phyloP scores from a whole-genome alignment of 2,329 filamentous ascomycete species.

The Ophiocordyceps australis region DNA sequence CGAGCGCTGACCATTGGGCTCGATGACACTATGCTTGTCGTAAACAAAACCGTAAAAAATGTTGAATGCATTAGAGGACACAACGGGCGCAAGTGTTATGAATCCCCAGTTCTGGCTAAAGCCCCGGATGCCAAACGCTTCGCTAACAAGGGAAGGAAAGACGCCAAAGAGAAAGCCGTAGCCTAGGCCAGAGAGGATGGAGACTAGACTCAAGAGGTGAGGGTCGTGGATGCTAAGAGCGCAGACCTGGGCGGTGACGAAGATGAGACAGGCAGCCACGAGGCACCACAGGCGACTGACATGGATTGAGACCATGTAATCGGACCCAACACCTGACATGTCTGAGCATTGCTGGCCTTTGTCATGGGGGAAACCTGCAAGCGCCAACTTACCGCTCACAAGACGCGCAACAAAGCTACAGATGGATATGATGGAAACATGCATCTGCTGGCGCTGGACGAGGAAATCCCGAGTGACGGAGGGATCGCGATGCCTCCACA shows the following conservation, averaged over 20 bases:
- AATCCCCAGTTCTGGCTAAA: constrained; percentile 92
- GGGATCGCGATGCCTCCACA: constrained; percentile 76
- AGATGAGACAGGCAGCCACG: constrained; percentile 57
- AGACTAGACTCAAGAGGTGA: constrained; percentile 58
- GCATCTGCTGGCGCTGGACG: constrained; percentile 66
- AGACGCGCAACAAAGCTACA: constrained; percentile 74
- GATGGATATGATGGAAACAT: constrained; percentile 86
- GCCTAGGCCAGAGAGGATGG: constrained; percentile 65
- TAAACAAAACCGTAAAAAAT: constrained; percentile 74
- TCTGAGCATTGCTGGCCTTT: too few species aligned
- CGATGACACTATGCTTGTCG: constrained; percentile 58
- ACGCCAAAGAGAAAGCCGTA: constrained; percentile 94
- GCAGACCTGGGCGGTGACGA: constrained; percentile 60
- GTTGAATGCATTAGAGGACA: constrained; percentile 86
- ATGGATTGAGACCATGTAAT: constrained; percentile 62
- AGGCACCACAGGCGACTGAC: constrained; percentile 86
- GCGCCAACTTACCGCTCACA: constrained; percentile 47
- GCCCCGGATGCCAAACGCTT: constrained; percentile 79
- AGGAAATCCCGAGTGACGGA: constrained; percentile 57
- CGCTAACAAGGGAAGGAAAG: constrained; percentile 74
- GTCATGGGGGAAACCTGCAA: too few species aligned
- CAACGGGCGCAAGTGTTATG: constrained; percentile 76
- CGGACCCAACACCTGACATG: constrained; percentile 74
- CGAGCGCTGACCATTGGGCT: constrained; percentile 48
- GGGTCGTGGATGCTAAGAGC: constrained; percentile 65